phyloP scores from a whole-genome alignment of 1,284 basidiomycete genomes.

The Cerrena zonata region DNA sequence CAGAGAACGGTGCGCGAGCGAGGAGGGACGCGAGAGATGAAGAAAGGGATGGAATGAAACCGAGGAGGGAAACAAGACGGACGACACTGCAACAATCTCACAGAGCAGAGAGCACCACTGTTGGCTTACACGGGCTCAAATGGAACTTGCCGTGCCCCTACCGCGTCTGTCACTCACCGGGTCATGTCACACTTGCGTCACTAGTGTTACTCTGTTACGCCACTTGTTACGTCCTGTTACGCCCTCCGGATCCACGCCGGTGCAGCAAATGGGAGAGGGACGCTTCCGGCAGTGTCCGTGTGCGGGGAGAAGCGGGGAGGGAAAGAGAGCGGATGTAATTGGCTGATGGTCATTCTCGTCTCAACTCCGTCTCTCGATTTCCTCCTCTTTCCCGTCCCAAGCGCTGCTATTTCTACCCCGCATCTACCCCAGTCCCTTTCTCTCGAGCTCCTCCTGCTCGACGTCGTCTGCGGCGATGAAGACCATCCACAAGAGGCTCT shows the following conservation, averaged over 20 bases:
- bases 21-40: conserved; percentile 2
- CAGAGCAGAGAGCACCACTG: too few relatives aligned
- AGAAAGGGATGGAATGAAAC: background rate
- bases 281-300: background rate
- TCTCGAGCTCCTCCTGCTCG: conserved; percentile 2
- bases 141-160: background rate
- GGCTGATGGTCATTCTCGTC: background rate
- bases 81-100: too few relatives aligned
- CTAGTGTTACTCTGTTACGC: background rate
- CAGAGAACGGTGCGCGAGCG: background rate
- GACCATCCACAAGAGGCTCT: conserved; percentile 49
- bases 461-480: conserved; percentile 36
- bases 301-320: background rate
- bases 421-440: too few relatives aligned
- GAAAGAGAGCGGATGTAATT: background rate
- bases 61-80: background rate
- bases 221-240: too few relatives aligned
- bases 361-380: background rate
- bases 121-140: background rate
- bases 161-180: background rate
- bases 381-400: conserved; percentile 1
- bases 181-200: background rate
- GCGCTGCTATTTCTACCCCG: conserved; percentile 6
- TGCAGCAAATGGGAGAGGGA: background rate
- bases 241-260: background rate